Evolutionary conservation across 768 basidiomycete genomes (phyloP).

Genomic region (Lactifluus volemus): DNA sequence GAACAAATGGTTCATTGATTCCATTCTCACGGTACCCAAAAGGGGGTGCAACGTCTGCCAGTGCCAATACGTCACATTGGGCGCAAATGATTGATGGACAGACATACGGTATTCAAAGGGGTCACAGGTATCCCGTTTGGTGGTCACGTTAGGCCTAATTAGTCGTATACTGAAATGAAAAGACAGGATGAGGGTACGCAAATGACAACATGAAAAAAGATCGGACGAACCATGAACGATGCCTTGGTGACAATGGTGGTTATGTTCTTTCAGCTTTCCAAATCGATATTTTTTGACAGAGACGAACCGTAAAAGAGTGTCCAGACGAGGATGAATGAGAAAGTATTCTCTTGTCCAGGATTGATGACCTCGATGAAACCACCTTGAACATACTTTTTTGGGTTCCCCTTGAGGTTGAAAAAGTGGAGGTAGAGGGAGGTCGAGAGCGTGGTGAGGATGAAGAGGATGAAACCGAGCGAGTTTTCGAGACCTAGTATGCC

Average conservation of each 20-base stretch:
- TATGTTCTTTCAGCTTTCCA: conserved; percentile 9
- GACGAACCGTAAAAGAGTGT: conserved; percentile 83
- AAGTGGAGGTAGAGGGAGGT: conserved; percentile 56
- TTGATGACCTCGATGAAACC: conserved; percentile 64
- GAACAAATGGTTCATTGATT: neutral
- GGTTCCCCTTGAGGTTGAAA: conserved; percentile 63
- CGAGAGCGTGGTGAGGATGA: conserved; percentile 56
- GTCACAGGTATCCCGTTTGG: too few species aligned
- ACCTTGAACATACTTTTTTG: conserved; percentile 52
- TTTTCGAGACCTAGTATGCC: conserved; percentile 88
- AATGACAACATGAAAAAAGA: neutral
- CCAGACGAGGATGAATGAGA: conserved; percentile 90
- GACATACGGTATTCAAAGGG: neutral
- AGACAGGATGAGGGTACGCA: neutral
- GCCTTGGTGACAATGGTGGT: conserved; percentile 24
- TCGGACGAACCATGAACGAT: conserved; percentile 33
- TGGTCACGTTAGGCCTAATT: neutral
- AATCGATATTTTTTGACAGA: neutral
- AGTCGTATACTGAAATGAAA: conserved; percentile 10
- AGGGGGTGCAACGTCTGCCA: too few species aligned
- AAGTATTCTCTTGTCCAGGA: conserved; percentile 84
- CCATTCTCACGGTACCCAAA: neutral
- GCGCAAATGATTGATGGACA: neutral
- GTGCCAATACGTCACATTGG: neutral
- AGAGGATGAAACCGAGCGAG: conserved; percentile 72